Evolutionary conservation across 495 filamentous ascomycete species (phyloP).

Genomic region (Podospora pseudoanserina): DNA sequence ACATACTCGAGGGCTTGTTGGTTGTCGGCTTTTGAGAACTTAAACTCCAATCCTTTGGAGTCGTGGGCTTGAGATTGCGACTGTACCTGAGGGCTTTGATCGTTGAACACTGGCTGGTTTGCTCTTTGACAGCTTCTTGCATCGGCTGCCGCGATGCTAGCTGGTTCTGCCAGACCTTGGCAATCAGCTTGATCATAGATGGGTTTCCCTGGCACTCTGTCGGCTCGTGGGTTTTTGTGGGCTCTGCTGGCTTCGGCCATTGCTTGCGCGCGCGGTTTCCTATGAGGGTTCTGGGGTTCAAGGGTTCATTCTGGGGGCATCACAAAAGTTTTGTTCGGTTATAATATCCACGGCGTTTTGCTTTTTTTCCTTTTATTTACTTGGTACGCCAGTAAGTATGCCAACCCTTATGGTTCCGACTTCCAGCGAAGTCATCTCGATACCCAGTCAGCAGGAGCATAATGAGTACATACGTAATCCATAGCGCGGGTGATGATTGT

Average conservation of each 20-base stretch:
- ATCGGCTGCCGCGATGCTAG: slow-evolving; percentile 22
- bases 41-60: slow-evolving; percentile 31
- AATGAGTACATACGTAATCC: background rate
- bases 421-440: background rate
- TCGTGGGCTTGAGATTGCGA: slow-evolving; percentile 48
- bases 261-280: slow-evolving; percentile 9
- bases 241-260: slow-evolving; percentile 22
- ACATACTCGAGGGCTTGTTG: slow-evolving; percentile 47
- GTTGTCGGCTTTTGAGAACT: slow-evolving; percentile 50
- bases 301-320: slow-evolving; percentile 8
- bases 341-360: slow-evolving; percentile 8
- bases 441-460: slow-evolving; percentile 2
- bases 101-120: slow-evolving; percentile 47
- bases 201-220: slow-evolving; percentile 32
- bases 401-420: background rate
- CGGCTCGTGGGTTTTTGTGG: slow-evolving; percentile 47
- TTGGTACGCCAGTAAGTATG: slow-evolving; percentile 5
- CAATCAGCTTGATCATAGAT: slow-evolving; percentile 14
- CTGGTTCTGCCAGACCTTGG: slow-evolving; percentile 19
- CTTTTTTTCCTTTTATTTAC: slow-evolving; percentile 1
- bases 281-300: slow-evolving; percentile 7
- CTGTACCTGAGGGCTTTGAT: slow-evolving; percentile 44
- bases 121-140: slow-evolving; percentile 42
- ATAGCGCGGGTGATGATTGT: background rate
- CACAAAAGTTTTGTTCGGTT: slow-evolving; percentile 11